Evolutionary conservation across 2,329 filamentous ascomycete genomes (phyloP), one percentile per base, ranked within the genome.

Genomic region (Colletotrichum cordylinicola): DNA sequence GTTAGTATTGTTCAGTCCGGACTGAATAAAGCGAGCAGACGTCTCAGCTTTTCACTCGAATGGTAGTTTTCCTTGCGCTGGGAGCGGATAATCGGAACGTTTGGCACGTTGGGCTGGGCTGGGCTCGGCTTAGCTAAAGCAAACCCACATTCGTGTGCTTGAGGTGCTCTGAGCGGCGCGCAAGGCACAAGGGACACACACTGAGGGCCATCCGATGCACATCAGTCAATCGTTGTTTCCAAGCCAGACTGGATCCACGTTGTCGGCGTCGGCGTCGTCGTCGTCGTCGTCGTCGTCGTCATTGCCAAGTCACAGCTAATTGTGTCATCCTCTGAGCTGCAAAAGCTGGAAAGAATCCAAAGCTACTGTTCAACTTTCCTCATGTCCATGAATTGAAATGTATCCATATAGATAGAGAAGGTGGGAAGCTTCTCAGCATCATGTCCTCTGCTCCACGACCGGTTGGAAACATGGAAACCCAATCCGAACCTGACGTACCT

Each of bases 51-150:
- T 21, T 31, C 56, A 56, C 33, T 16, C 9, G 13, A 55, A 35
- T 18, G 56, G 65, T 29, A 55, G 70, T 58, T 33, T 48, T 39
- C 27, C 24, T 15, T 33, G 55, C 24, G 66, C 71, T 74, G 71
- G 31, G 71, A 74, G 58, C 71, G 71, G 71, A 64, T 74, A 43
- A 33, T 74, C 71, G 67, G 71, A 65, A 74, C 66, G 66, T 21
- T 60, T 74, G 71, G 66, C 71, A 73, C 55, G 58, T 33, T 35
- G 56, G 24, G 55, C 37, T 73, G 65, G 71, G 66, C 55, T 73
- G 65, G 71, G 66, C 56, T 70, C 39, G 66, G 67, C 43, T 74
- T 65, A 70, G 71, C 71, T 52, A 70, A 74, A 56, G 35, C 37
- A 37, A 29, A 56, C 55, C 70, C 65, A 48, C 65, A 24, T 70